Base-by-base conservation (phyloP, 2,329 filamentous ascomycete genomes). In the Dactylonectria estremocensis region DNA sequence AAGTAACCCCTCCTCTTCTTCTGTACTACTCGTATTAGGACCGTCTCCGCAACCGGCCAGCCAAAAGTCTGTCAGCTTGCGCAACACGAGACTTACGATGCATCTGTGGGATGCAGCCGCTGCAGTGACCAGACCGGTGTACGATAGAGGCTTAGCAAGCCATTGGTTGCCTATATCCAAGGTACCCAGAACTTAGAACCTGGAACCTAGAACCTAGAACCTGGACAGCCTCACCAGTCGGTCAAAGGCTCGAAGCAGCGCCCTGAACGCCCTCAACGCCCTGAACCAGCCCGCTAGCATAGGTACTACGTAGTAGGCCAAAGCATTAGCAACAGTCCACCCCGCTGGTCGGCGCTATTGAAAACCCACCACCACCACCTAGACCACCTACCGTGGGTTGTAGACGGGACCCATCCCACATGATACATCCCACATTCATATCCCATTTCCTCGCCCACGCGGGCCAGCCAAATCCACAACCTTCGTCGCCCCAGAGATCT, bases 371-470 rank as follows among this genome's bases (percentile, higher is more conserved):
- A 14, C 28, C 49, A 33, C 24, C 28, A 52, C 24, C 20, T 18
- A 7, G n/a, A 45, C 40, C 40, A 45, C 18, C 40, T 16, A n/a
- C n/a, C n/a, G n/a, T n/a, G n/a, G n/a, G n/a, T n/a, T n/a, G n/a
- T n/a, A 16, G 14, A n/a, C 40, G 16, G 18, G 6, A 45, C 18
- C 40, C 40, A 45, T 45, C 43, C 43, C 46, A 49, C 24, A 28
- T 28, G 24, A 28, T 28, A 28, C 67, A 67, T 67, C 68, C 28
- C 49, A 31, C 49, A 35, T 35, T 28, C 50, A 53, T 31, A 53
- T 53, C 69, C 69, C 66, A 69, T 68, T 61, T 58, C 54, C 65
- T 67, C 68, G 62, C 68, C 72, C 71, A 67, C 67, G 57, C 64
- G 57, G 63, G 54, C 62, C 67, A 67, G 49, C 54, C 61, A 71